phyloP scores from a whole-genome alignment of 441 rosid genomes.

The Adansonia madagascariensis region DNA sequence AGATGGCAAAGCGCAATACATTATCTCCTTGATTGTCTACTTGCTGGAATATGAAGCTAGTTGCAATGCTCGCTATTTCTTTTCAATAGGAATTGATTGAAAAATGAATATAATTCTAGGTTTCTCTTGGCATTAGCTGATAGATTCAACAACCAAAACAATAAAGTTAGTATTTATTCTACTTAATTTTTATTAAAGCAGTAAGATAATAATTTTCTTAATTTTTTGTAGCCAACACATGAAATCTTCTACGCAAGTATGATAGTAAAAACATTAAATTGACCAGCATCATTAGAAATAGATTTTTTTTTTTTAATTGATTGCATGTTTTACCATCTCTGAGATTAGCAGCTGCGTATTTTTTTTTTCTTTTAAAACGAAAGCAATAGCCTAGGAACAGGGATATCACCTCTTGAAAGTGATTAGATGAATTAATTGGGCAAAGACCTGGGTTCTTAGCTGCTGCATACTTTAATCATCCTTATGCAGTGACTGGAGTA shows the following conservation, averaged over 20 bases:
- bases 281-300: too few relatives aligned
- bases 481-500: not conserved
- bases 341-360: too few relatives aligned
- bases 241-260: not conserved
- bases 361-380: too few relatives aligned
- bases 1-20: too few relatives aligned
- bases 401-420: too few relatives aligned
- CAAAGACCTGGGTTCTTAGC: not conserved
- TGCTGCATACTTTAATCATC: not conserved
- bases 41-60: too few relatives aligned
- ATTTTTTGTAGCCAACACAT: not conserved
- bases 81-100: not conserved
- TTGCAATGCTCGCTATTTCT: not conserved
- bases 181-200: not conserved
- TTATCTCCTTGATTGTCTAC: not conserved
- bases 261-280: not conserved
- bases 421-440: not conserved
- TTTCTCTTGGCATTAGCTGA: not conserved
- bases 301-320: not conserved
- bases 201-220: not conserved
- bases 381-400: too few relatives aligned
- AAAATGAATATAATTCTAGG: not conserved
- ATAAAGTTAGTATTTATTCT: not conserved
- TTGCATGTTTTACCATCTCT: not conserved
- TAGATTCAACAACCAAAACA: not conserved